Conservation (phyloP, 768 basidiomycete genomes). For the Punctularia strigosozonata region DNA sequence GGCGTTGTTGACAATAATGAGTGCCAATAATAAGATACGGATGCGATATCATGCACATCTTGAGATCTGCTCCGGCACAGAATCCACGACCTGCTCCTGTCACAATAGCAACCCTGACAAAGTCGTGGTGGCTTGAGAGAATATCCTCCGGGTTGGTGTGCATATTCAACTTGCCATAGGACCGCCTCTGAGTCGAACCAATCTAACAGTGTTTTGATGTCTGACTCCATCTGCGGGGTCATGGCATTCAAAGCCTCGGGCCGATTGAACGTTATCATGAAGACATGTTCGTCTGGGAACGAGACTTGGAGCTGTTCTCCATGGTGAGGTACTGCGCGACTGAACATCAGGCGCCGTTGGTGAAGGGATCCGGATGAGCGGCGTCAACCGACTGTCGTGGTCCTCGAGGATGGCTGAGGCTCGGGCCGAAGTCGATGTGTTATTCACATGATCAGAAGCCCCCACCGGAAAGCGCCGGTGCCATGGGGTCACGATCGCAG, state of each 20-base stretch:
- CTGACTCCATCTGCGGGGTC: constrained; percentile 42
- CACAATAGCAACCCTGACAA: constrained; percentile 60
- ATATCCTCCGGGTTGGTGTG: background rate
- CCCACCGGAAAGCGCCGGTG: background rate
- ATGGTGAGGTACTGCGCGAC: constrained; percentile 14
- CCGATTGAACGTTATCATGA: constrained; percentile 52
- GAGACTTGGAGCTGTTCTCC: constrained; percentile 25
- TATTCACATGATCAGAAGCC: background rate
- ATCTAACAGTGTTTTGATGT: constrained; percentile 39
- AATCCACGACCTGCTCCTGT: constrained; percentile 66
- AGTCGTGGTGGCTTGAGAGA: background rate
- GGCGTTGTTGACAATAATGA: too few relatives aligned
- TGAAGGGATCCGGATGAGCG: too few relatives aligned
- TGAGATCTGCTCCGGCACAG: constrained; percentile 74
- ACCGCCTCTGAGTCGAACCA: constrained; percentile 68
- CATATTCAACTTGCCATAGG: constrained; percentile 44
- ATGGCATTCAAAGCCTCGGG: constrained; percentile 67
- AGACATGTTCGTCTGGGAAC: constrained; percentile 37
- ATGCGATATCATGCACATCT: constrained; percentile 36
- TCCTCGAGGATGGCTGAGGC: background rate
- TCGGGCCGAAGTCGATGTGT: background rate
- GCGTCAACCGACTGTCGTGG: background rate
- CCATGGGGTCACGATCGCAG: background rate
- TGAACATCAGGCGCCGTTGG: background rate
- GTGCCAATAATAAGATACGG: constrained; percentile 1